These are phyloP conservation scores for Phytophthora syringae DNA, from an alignment of 352 stramenopile genomes.

Conservation along the genomic window DNA sequence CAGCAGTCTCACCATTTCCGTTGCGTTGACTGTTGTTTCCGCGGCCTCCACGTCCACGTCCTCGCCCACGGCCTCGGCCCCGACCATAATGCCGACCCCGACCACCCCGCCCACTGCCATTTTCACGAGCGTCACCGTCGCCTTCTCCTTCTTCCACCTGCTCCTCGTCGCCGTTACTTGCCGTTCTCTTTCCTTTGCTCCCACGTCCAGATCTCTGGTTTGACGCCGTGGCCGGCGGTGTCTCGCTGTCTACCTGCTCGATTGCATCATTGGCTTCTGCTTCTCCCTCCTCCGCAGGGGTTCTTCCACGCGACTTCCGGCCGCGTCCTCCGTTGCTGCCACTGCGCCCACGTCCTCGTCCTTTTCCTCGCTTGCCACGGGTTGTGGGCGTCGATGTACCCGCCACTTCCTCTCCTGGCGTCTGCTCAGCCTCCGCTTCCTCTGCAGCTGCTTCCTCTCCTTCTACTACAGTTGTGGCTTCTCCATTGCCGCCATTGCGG, in stretches of 20 bases:
- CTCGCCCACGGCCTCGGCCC: slow-evolving; percentile 41
- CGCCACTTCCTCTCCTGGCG: slow-evolving; percentile 15
- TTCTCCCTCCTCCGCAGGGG: slow-evolving; percentile 20
- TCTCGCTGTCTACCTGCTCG: slow-evolving; percentile 25
- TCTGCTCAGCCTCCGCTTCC: slow-evolving; percentile 17
- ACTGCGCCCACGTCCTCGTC: slow-evolving; percentile 42
- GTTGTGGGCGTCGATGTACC: slow-evolving; percentile 16
- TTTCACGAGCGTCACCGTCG: slow-evolving; percentile 19
- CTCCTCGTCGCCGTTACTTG: slow-evolving; percentile 29
- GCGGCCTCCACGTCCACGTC: slow-evolving; percentile 30
- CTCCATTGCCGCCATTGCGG: slow-evolving; percentile 20
- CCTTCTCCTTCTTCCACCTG: slow-evolving; percentile 9
- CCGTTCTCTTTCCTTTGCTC: slow-evolving; percentile 24
- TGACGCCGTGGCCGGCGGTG: not conserved
- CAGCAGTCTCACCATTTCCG: slow-evolving; percentile 7
- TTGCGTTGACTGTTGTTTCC: slow-evolving; percentile 24
- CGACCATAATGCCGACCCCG: slow-evolving; percentile 31
- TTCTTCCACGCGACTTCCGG: slow-evolving; percentile 28
- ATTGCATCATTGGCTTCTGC: slow-evolving; percentile 19
- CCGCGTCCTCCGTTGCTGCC: slow-evolving; percentile 35
- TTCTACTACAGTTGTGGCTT: slow-evolving; percentile 1
- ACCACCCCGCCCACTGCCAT: slow-evolving; percentile 27
- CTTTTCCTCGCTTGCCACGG: slow-evolving; percentile 45
- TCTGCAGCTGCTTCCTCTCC: slow-evolving; percentile 12
- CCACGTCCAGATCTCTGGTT: slow-evolving; percentile 31